Base-by-base conservation (phyloP, 371 early-diverging fungal genomes). In the Syncephalis plumigaleata region DNA sequence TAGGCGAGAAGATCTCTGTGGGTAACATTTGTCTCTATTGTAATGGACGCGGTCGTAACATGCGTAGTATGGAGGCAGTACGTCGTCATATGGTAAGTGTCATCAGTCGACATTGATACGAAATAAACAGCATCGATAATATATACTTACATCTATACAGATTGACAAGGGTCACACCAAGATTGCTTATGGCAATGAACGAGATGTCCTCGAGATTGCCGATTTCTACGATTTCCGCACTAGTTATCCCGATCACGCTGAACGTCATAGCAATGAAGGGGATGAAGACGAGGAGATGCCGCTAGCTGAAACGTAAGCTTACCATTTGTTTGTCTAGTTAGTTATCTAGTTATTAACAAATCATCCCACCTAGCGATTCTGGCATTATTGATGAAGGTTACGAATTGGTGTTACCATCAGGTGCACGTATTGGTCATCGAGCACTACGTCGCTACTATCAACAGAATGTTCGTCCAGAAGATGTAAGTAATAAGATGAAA, bases 21-120 rank as follows among this genome's bases (percentile, higher is more conserved):
- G 90, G 81, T 56, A 91, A 93, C 63, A 75, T 86, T 8, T 98
- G 98, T 58, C 53, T 98, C 26, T 88, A 78, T 66, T 98, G 98
- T 66, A 89, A 92, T 55, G 90, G 90, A 40, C 80, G 81, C 52
- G 93, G 94, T 0, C 73, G 84, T 40, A 74, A 75, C 45, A 65
- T 87, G 60, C 72, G 83, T 53, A 79, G 81, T 22, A 53, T 91
- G 49, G 96, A 94, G 49, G 88, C 92, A 16, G 93, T 92, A 20
- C 72, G 93, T 52, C 75, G 68, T 45, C 98, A 97, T 56, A 97
- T 97, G 97, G 77, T n/a, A n/a, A n/a, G n/a, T n/a, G n/a, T n/a
- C n/a, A n/a, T n/a, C n/a, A 50, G 59, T 49, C 24, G 9, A 45
- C 21, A 22, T 11, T 11, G 17, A 11, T 31, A 17, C 38, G 9